Percentiles rank a stretch among this genome's conserved stretches.
Conservation (phyloP, 1,139 yeast species). For the Keqinozyma sinolaborantium region DNA sequence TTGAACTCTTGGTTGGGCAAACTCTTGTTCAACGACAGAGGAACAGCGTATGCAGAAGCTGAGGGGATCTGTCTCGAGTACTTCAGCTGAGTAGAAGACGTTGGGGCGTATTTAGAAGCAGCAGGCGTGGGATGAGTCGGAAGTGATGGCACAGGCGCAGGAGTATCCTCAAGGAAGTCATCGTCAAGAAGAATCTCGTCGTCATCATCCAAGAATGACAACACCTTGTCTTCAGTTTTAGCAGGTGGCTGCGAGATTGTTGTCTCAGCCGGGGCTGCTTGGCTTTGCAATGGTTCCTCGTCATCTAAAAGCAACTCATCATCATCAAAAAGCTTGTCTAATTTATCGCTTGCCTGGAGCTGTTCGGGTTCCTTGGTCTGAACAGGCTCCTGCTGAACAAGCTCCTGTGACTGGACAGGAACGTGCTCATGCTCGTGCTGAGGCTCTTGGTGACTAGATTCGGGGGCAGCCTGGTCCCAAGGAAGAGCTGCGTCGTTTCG, state of each 20-base stretch:
- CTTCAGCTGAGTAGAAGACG: constrained; percentile 2
- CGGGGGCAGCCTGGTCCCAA: constrained; percentile 1
- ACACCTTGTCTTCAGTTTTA: neutral
- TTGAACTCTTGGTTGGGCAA: constrained; percentile 7
- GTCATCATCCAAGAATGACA: constrained; percentile 2
- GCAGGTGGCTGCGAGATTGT: neutral
- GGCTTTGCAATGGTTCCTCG: neutral
- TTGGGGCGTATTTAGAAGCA: constrained; percentile 1
- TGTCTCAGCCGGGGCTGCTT: neutral
- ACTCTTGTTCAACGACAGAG: constrained; percentile 3
- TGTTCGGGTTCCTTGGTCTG: constrained; percentile 1
- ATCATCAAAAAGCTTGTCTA: constrained; percentile 9
- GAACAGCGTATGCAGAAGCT: neutral
- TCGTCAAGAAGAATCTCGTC: constrained; percentile 17
- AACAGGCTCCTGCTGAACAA: no score
- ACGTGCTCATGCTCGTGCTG: constrained; percentile 1
- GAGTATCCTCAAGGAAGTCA: constrained; percentile 8
- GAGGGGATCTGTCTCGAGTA: constrained; percentile 1
- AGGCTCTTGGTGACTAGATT: neutral
- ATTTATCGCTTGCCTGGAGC: neutral
- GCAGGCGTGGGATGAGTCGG: neutral
- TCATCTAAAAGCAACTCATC: constrained; percentile 7
- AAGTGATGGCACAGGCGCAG: constrained; percentile 1
- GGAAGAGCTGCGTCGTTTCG: constrained; percentile 1
- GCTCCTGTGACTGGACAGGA: no score